Percentiles rank a stretch among this genome's conserved stretches.
These are phyloP conservation scores for Favolaschia claudopus DNA, from an alignment of 768 basidiomycete genomes.

Conservation along the genomic window DNA sequence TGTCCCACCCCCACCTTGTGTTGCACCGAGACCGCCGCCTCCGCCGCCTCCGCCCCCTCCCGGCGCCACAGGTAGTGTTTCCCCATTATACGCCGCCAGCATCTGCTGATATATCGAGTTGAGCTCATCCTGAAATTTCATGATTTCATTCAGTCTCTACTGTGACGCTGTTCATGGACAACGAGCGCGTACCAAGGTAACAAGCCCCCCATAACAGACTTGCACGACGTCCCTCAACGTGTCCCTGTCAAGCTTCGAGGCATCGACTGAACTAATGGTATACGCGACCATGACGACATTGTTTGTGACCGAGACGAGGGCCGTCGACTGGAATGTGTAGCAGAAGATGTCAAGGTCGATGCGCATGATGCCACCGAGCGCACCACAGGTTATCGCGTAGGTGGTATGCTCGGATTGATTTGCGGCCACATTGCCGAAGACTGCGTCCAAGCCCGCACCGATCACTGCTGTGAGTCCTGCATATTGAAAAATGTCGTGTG, in stretches of 20 bases:
- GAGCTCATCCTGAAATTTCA: too few relatives aligned
- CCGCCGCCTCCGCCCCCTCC: too few relatives aligned
- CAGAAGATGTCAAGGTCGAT: constrained; percentile 1
- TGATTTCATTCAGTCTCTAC: too few relatives aligned
- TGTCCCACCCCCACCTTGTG: too few relatives aligned
- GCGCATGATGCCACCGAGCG: background rate
- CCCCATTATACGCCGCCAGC: too few relatives aligned
- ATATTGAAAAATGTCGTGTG: too few relatives aligned
- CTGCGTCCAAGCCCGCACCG: background rate
- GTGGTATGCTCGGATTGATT: constrained; percentile 1
- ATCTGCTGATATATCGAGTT: too few relatives aligned
- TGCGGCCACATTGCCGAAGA: background rate
- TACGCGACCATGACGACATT: background rate
- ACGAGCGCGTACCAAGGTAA: too few relatives aligned
- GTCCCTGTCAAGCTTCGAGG: background rate
- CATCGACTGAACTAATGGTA: background rate
- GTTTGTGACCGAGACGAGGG: background rate
- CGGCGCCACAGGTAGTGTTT: too few relatives aligned
- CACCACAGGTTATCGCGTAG: background rate
- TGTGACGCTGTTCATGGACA: too few relatives aligned
- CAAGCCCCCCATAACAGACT: background rate
- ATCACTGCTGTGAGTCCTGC: background rate
- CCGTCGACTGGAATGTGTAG: background rate
- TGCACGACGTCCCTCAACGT: background rate
- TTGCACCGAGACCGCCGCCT: too few relatives aligned